Evolutionary conservation across 768 basidiomycete species (phyloP).

Genomic region (Candolleomyces efflorescens): DNA sequence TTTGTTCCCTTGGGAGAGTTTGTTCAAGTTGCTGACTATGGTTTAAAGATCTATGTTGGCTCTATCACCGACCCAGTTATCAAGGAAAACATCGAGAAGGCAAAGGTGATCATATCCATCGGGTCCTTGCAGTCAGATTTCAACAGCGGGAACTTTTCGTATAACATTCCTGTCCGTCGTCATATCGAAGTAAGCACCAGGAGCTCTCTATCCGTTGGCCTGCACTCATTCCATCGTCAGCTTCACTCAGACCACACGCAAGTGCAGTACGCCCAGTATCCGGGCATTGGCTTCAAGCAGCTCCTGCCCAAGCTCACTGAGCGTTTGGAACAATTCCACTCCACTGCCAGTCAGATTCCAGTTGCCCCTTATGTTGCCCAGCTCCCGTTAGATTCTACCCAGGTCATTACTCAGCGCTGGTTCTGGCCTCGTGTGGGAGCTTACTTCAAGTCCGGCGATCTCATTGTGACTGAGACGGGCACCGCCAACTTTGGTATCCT

Average conservation of each 20-base stretch:
- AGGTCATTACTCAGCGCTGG: slow-evolving; percentile 69
- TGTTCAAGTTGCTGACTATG: slow-evolving; percentile 1
- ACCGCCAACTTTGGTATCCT: slow-evolving; percentile 85
- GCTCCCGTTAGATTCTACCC: slow-evolving; percentile 46
- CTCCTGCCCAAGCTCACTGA: slow-evolving; percentile 70
- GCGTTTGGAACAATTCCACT: slow-evolving; percentile 40
- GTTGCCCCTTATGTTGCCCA: slow-evolving; percentile 43
- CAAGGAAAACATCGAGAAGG: slow-evolving; percentile 67
- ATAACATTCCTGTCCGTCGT: slow-evolving; percentile 53
- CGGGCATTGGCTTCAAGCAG: slow-evolving; percentile 69
- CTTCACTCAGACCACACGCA: slow-evolving; percentile 72
- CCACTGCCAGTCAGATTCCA: slow-evolving; percentile 33
- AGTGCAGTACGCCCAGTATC: slow-evolving; percentile 60
- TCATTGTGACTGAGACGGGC: slow-evolving; percentile 88
- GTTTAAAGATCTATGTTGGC: slow-evolving; percentile 67
- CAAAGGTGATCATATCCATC: slow-evolving; percentile 73
- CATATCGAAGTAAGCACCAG: slow-evolving; percentile 54
- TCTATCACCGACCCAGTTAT: slow-evolving; percentile 61
- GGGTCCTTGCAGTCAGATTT: slow-evolving; percentile 74
- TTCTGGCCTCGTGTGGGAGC: slow-evolving; percentile 77
- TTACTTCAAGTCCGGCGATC: slow-evolving; percentile 70
- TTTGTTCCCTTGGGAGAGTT: not conserved
- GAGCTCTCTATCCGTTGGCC: not conserved
- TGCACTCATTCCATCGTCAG: slow-evolving; percentile 28
- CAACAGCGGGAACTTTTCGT: slow-evolving; percentile 87